Evolutionary conservation across 768 basidiomycete genomes (phyloP), one percentile per base, ranked within the genome.

Genomic region (Rhodotorula babjevae): DNA sequence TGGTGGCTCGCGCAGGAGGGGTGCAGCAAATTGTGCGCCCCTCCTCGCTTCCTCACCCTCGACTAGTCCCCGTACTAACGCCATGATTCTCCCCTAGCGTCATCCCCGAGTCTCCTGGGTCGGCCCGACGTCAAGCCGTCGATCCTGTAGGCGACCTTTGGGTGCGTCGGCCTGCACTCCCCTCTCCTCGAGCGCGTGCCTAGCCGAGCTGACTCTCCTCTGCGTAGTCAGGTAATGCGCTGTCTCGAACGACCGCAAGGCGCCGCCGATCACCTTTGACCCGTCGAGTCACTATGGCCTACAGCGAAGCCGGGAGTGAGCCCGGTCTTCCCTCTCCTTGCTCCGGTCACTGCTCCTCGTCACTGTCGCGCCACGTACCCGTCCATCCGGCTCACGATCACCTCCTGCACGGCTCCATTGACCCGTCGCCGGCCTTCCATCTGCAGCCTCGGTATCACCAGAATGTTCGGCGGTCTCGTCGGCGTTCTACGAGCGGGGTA

Each of bases 381-480:
- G n/a, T n/a, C n/a, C n/a, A n/a, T n/a, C n/a, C n/a, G n/a, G n/a
- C n/a, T n/a, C n/a, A n/a, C n/a, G n/a, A n/a, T n/a, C n/a, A n/a
- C n/a, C n/a, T n/a, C n/a, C n/a, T n/a, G n/a, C n/a, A n/a, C n/a
- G n/a, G n/a, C n/a, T n/a, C n/a, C n/a, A n/a, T n/a, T n/a, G n/a
- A n/a, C n/a, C n/a, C n/a, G n/a, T n/a, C n/a, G n/a, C n/a, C n/a
- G n/a, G n/a, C n/a, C n/a, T n/a, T n/a, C n/a, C 42, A n/a, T n/a
- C n/a, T 14, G 18, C 77, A 81, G 71, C 31, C 67, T 81, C 21
- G 80, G 79, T 25, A 79, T 81, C 60, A 79, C 73, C 10, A 77
- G 78, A 66, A 81, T 81, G 80, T 80, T 81, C 65, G 81, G 81
- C 78, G 81, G 81, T 21, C 81, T 80, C 77, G 53, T 29, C 60